These are phyloP conservation scores for Inga laurina DNA, from an alignment of 306 rosid species.

Conservation along the genomic window DNA sequence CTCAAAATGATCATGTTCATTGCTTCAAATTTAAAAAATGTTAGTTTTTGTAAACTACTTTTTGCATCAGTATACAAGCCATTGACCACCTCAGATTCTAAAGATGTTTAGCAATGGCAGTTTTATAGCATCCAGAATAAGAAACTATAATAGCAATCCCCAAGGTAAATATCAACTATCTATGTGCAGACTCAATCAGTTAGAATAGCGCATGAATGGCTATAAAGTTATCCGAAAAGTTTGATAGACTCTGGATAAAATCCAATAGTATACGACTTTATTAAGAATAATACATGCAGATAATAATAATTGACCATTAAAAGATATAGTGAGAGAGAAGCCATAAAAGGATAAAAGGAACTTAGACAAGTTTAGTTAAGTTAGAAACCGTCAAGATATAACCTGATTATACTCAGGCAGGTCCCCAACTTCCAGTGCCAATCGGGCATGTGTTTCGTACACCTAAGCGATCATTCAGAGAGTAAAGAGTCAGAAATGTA, in stretches of 20 bases:
- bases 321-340: constrained; percentile 6
- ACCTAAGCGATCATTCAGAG: constrained; percentile 56
- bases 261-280: constrained; percentile 8
- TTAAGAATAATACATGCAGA: constrained; percentile 10
- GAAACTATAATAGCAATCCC: background rate
- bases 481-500: constrained; percentile 8
- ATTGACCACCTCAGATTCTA: constrained; percentile 3
- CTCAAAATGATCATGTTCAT: background rate
- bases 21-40: background rate
- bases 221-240: constrained; percentile 2
- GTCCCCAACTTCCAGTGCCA: constrained; percentile 90
- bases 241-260: background rate
- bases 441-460: constrained; percentile 94
- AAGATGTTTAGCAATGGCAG: constrained; percentile 6
- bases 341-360: constrained; percentile 3
- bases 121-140: background rate
- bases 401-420: constrained; percentile 97
- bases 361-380: background rate
- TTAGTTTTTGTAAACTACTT: background rate
- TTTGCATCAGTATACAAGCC: constrained; percentile 19
- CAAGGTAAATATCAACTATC: background rate
- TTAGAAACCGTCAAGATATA: constrained; percentile 19
- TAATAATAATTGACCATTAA: constrained; percentile 6
- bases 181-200: background rate
- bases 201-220: constrained; percentile 32